phyloP scores from a whole-genome alignment of 768 basidiomycete genomes.

The Pleurotus tuoliensis region DNA sequence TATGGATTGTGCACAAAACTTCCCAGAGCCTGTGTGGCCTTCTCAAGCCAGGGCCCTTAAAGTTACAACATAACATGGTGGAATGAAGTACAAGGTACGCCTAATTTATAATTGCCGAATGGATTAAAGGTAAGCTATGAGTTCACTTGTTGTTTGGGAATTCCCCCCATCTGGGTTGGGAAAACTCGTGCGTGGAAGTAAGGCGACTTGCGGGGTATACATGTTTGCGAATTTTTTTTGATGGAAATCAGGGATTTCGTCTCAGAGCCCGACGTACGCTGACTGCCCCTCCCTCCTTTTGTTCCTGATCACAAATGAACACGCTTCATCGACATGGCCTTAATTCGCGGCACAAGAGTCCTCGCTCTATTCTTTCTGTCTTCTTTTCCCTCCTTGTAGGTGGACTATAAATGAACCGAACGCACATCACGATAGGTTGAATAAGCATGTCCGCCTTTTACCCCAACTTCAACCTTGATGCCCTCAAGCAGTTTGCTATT shows the following conservation, averaged over 20 bases:
- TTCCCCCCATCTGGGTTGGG: not conserved
- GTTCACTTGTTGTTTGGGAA: not conserved
- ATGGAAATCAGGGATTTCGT: conserved; percentile 9
- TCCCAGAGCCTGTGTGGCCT: not conserved
- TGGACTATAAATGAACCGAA: conserved; percentile 2
- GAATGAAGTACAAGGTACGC: conserved; percentile 5
- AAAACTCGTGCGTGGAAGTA: not conserved
- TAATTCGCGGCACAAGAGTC: not conserved
- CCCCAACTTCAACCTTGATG: conserved; percentile 22
- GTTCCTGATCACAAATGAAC: conserved; percentile 8
- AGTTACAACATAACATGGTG: conserved; percentile 2
- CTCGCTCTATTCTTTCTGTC: conserved; percentile 1
- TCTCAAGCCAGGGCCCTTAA: not conserved
- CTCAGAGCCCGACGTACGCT: not conserved
- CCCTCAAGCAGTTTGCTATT: conserved; percentile 22
- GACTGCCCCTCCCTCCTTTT: conserved; percentile 3
- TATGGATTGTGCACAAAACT: not conserved
- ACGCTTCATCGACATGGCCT: conserved; percentile 8
- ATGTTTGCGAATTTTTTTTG: conserved; percentile 5
- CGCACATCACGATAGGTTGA: not conserved
- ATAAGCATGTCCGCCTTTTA: conserved; percentile 14
- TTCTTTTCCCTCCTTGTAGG: not conserved
- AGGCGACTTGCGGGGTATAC: conserved; percentile 1
- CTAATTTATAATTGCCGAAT: conserved; percentile 2
- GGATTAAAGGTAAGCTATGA: not conserved